phyloP scores from a whole-genome alignment of 768 basidiomycete genomes.

The Tylopilus intermedius region DNA sequence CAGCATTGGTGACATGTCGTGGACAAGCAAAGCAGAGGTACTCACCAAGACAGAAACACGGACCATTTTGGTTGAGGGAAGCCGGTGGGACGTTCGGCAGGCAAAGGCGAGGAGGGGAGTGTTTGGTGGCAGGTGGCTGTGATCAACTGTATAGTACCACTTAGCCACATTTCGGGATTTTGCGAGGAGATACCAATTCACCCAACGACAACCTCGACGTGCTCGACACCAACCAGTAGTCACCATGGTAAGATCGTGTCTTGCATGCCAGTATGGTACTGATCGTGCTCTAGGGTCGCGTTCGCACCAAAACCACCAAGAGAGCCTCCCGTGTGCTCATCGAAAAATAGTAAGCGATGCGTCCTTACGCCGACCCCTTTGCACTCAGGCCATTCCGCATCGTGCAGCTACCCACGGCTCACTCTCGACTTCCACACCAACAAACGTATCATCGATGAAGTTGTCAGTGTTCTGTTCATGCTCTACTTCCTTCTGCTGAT shows the following conservation, averaged over 20 bases:
- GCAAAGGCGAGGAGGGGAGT: neutral
- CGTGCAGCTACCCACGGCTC: conserved; percentile 87
- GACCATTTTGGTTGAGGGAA: conserved; percentile 57
- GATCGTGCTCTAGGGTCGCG: conserved; percentile 70
- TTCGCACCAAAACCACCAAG: conserved; percentile 99
- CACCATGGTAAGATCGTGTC: conserved; percentile 46
- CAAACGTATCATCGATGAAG: conserved; percentile 98
- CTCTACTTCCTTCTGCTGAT: neutral
- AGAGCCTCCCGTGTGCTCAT: conserved; percentile 98
- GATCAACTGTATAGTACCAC: conserved; percentile 22
- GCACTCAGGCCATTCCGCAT: neutral
- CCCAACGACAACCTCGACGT: conserved; percentile 12
- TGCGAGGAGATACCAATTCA: conserved; percentile 3
- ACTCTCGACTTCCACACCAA: conserved; percentile 99
- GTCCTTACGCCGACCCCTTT: neutral
- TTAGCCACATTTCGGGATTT: conserved; percentile 24
- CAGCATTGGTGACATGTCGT: conserved; percentile 1
- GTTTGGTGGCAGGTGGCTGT: conserved; percentile 19
- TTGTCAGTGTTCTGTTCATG: conserved; percentile 47
- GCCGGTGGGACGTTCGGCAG: neutral
- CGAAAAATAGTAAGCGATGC: conserved; percentile 86
- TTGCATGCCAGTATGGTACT: conserved; percentile 13
- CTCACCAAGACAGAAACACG: conserved; percentile 77
- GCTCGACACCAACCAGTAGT: conserved; percentile 19
- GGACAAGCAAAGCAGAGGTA: conserved; percentile 1